phyloP scores from a whole-genome alignment of 2,329 filamentous ascomycete genomes.

The Epichloe elymi region DNA sequence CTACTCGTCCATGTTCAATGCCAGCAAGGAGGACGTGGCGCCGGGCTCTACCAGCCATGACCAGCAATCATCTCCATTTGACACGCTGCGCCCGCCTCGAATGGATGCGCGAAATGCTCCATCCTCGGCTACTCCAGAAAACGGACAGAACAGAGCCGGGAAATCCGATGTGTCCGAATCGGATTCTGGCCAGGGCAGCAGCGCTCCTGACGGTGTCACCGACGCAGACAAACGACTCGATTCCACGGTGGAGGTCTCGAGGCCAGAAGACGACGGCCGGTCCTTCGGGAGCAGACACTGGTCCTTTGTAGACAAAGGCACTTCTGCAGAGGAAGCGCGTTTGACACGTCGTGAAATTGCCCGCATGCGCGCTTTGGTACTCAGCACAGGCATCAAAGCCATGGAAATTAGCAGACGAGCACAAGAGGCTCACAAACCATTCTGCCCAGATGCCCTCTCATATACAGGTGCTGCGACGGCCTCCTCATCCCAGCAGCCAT shows the following conservation, averaged over 20 bases:
- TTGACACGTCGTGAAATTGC: conserved; percentile 63
- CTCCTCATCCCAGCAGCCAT: conserved; percentile 11
- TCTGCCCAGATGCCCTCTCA: conserved; percentile 11
- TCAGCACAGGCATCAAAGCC: conserved; percentile 83
- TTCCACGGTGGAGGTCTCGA: conserved; percentile 17
- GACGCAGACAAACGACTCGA: conserved; percentile 24
- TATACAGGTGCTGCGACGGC: conserved; percentile 11
- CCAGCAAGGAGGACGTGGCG: conserved; percentile 9
- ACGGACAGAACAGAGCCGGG: conserved; percentile 7
- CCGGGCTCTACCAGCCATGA: conserved; percentile 11
- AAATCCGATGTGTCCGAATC: conserved; percentile 26
- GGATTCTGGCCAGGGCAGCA: conserved; percentile 21
- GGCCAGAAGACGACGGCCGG: conserved; percentile 11
- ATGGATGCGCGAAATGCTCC: conserved; percentile 33
- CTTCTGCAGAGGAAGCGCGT: conserved; percentile 20
- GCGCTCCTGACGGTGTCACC: conserved; percentile 14
- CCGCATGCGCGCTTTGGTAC: conserved; percentile 60
- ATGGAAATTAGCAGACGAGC: conserved; percentile 62
- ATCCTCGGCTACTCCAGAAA: conserved; percentile 20
- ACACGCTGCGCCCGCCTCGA: conserved; percentile 34
- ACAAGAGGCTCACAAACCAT: conserved; percentile 30
- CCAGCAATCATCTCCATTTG: conserved; percentile 30
- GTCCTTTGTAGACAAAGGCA: conserved; percentile 34
- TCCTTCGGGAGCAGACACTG: conserved; percentile 28
- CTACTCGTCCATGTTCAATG: conserved; percentile 6